Conservation (phyloP, 208 protist genomes). For the Leishmania aethiopica region DNA sequence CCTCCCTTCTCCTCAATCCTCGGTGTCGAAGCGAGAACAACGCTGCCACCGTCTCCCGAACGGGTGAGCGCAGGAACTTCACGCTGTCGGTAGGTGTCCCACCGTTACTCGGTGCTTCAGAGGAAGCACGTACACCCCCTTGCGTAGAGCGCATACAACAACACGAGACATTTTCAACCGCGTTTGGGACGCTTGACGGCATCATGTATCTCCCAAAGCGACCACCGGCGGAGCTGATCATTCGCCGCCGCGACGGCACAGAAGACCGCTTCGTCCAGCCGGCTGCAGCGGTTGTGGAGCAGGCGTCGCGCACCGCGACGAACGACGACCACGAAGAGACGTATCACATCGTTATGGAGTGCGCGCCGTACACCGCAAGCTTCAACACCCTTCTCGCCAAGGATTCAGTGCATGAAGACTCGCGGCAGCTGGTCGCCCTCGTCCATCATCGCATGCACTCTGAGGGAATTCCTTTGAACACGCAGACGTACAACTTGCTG, state of each 20-base stretch:
- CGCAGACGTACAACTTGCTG: constrained; percentile 89
- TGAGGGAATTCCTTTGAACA: constrained; percentile 87
- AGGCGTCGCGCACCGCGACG: not conserved
- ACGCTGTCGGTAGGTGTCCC: not conserved
- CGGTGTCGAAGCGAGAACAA: not conserved
- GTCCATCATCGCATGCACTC: constrained; percentile 84
- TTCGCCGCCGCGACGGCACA: constrained; percentile 65
- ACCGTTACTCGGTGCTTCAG: not conserved
- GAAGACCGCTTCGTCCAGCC: constrained; percentile 66
- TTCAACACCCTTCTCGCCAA: constrained; percentile 85
- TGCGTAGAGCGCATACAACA: not conserved
- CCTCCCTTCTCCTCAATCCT: not conserved
- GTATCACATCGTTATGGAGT: constrained; percentile 63
- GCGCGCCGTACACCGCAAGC: constrained; percentile 86
- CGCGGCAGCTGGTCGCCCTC: constrained; percentile 63
- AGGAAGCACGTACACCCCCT: not conserved
- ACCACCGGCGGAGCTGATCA: constrained; percentile 58
- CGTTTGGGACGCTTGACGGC: too few relatives aligned
- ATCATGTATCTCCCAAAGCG: constrained; percentile 35
- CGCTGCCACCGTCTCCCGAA: not conserved
- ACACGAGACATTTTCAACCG: not conserved
- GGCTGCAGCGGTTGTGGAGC: constrained; percentile 8
- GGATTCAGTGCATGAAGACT: constrained; percentile 47
- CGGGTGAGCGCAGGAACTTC: not conserved
- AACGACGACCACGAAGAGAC: constrained; percentile 69